These are phyloP conservation scores for Pilaira anomala DNA, from an alignment of 192 early-diverging fungal species.

Conservation along the genomic window DNA sequence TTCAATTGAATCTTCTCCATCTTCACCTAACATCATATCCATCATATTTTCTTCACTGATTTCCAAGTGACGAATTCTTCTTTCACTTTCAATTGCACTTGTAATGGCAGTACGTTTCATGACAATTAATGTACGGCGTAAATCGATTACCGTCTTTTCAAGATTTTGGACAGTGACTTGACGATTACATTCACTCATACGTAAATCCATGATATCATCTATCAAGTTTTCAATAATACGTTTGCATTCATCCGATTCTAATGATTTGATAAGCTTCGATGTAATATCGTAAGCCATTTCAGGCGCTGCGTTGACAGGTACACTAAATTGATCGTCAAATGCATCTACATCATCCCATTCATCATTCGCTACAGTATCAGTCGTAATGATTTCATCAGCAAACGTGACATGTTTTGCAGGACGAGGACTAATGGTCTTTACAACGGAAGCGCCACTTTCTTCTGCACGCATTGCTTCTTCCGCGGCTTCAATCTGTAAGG, in stretches of 20 bases:
- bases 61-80: conserved; percentile 22
- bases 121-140: conserved; percentile 50
- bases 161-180: conserved; percentile 43
- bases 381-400: conserved; percentile 33
- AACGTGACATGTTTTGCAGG: conserved; percentile 32
- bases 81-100: conserved; percentile 23
- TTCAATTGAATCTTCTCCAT: conserved; percentile 2
- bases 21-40: background rate
- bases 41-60: background rate
- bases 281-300: conserved; percentile 50
- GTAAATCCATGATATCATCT: conserved; percentile 53
- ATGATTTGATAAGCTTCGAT: conserved; percentile 44
- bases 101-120: conserved; percentile 48
- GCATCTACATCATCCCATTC: conserved; percentile 36
- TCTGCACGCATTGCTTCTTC: conserved; percentile 20
- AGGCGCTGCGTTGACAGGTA: conserved; percentile 40
- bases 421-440: conserved; percentile 4
- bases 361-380: conserved; percentile 11
- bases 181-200: conserved; percentile 43
- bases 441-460: conserved; percentile 8
- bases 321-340: conserved; percentile 34
- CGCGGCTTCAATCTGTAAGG: conserved; percentile 51
- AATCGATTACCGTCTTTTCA: conserved; percentile 50
- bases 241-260: conserved; percentile 47
- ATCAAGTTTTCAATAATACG: conserved; percentile 53